Evolutionary conservation across 371 early-diverging fungal genomes (phyloP).

Genomic region (Mortierella sp.): DNA sequence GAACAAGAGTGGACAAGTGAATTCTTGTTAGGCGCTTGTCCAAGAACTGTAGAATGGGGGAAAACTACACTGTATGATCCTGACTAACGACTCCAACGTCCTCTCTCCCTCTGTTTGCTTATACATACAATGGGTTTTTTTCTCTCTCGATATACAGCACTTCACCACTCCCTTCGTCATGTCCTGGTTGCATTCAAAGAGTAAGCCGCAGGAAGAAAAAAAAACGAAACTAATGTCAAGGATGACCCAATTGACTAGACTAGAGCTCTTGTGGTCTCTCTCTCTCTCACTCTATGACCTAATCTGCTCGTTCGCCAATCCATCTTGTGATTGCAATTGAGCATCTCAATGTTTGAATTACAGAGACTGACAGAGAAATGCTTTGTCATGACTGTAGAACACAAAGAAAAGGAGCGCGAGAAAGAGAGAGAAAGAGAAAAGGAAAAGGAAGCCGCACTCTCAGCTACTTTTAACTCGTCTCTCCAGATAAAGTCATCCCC

Average conservation of each 20-base stretch:
- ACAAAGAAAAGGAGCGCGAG: constrained; percentile 53
- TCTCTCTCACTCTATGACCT: neutral
- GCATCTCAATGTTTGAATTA: neutral
- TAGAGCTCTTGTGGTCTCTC: neutral
- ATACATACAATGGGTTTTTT: neutral
- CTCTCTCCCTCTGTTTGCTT: neutral
- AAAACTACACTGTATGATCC: neutral
- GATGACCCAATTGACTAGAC: neutral
- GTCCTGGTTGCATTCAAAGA: constrained; percentile 57
- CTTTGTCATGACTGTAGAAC: constrained; percentile 25
- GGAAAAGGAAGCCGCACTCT: constrained; percentile 44
- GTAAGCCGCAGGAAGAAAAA: constrained; percentile 20
- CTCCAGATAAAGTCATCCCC: constrained; percentile 34
- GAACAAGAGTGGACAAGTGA: neutral
- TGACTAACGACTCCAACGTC: neutral
- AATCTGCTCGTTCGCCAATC: neutral
- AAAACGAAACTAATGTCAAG: neutral
- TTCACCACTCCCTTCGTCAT: constrained; percentile 12
- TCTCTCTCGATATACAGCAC: neutral
- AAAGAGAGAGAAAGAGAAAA: constrained; percentile 42
- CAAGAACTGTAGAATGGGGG: neutral
- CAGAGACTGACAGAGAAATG: neutral
- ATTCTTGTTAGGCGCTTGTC: neutral
- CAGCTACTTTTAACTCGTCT: constrained; percentile 38
- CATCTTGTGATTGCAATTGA: neutral